Conservation (phyloP, 495 filamentous ascomycete species). For the Bombardia bombarda region DNA sequence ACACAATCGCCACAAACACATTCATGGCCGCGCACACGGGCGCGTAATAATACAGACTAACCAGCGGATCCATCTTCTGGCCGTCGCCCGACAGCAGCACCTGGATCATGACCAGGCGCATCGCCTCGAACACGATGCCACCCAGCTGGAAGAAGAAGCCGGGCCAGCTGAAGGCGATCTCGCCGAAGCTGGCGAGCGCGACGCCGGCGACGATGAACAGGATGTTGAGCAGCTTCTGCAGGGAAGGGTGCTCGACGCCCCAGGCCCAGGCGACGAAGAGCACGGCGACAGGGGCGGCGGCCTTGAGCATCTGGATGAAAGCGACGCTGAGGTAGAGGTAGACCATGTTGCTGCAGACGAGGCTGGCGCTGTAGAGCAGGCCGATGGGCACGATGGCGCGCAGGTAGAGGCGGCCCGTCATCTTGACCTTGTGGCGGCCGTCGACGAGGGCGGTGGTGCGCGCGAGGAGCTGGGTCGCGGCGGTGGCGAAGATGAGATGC, state of each 20-base stretch:
- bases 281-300: slow-evolving; percentile 60
- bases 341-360: slow-evolving; percentile 66
- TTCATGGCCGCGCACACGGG: slow-evolving; percentile 75
- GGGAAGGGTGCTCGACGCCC: slow-evolving; percentile 51
- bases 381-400: slow-evolving; percentile 70
- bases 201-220: slow-evolving; percentile 68
- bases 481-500: slow-evolving; percentile 67
- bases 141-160: slow-evolving; percentile 66
- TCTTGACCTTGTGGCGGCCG: slow-evolving; percentile 57
- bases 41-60: slow-evolving; percentile 79
- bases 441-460: slow-evolving; percentile 61
- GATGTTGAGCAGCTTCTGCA: slow-evolving; percentile 57
- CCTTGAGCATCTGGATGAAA: slow-evolving; percentile 83
- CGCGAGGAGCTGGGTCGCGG: slow-evolving; percentile 65
- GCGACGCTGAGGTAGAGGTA: slow-evolving; percentile 70
- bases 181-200: slow-evolving; percentile 63
- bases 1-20: slow-evolving; percentile 50
- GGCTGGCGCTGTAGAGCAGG: slow-evolving; percentile 59
- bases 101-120: slow-evolving; percentile 73
- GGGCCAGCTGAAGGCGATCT: slow-evolving; percentile 61
- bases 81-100: slow-evolving; percentile 58
- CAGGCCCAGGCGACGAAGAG: slow-evolving; percentile 59
- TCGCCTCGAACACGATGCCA: slow-evolving; percentile 65
- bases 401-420: slow-evolving; percentile 60
- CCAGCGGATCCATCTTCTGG: slow-evolving; percentile 73